These are phyloP conservation scores for Solanum arcanum DNA, from an alignment of 257 asterid genomes.

Conservation along the genomic window DNA sequence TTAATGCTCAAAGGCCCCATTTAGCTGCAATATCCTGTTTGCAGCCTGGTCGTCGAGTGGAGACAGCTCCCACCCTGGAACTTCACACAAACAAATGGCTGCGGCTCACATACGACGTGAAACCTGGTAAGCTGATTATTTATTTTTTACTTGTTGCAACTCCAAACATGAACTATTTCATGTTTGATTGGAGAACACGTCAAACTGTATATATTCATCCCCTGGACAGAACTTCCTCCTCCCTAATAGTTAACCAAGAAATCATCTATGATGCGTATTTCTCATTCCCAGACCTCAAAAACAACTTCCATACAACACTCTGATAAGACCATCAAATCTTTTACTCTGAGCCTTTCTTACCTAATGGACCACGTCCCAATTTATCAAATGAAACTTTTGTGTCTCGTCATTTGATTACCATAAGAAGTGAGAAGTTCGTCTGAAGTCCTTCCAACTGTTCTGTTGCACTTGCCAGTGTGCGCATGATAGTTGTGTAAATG, in stretches of 20 bases:
- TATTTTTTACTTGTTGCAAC: not conserved
- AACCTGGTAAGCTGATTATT: conserved; percentile 53
- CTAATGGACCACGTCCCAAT: not conserved
- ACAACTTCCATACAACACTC: not conserved
- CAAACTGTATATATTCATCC: not conserved
- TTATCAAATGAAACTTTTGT: not conserved
- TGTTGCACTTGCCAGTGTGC: not conserved
- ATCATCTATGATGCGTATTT: not conserved
- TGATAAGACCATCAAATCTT: not conserved
- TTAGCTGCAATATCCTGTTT: conserved; percentile 49
- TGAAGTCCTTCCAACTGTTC: not conserved
- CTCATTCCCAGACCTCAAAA: not conserved
- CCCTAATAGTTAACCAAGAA: not conserved
- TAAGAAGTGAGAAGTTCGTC: not conserved
- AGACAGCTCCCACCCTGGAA: conserved; percentile 66
- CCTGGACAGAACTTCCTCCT: not conserved
- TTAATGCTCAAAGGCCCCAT: conserved; percentile 71
- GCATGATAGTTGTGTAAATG: not conserved
- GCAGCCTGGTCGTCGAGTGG: conserved; percentile 84
- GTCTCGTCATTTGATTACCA: not conserved
- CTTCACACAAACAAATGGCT: conserved; percentile 80
- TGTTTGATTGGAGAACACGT: not conserved
- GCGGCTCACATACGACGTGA: conserved; percentile 75
- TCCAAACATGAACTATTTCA: not conserved
- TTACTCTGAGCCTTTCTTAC: not conserved